Evolutionary conservation across 257 asterid genomes (phyloP).

Genomic region (Handroanthus guayacan): DNA sequence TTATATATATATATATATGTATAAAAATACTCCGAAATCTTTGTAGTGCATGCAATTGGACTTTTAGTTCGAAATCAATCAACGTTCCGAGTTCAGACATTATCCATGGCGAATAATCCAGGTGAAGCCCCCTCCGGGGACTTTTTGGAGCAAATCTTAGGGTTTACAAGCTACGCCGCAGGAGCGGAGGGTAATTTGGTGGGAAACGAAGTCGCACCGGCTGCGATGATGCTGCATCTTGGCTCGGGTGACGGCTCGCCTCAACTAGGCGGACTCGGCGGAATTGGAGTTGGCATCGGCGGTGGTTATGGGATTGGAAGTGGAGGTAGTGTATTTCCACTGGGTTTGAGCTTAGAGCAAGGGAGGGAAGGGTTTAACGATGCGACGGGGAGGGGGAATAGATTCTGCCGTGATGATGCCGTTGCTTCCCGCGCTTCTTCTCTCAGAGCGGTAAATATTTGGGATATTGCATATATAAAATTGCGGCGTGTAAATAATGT

Average conservation of each 20-base stretch:
- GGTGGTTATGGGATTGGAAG: conserved; percentile 46
- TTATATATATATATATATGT: not conserved
- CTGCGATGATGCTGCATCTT: conserved; percentile 67
- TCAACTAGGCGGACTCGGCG: conserved; percentile 66
- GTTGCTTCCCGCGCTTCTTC: conserved; percentile 70
- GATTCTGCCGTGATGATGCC: conserved; percentile 67
- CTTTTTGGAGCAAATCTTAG: conserved; percentile 82
- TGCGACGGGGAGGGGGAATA: conserved; percentile 67
- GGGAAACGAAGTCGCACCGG: conserved; percentile 52
- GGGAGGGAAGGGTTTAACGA: conserved; percentile 74
- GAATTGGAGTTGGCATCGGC: conserved; percentile 45
- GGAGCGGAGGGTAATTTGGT: conserved; percentile 58
- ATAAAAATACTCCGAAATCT: not conserved
- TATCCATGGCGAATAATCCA: conserved; percentile 75
- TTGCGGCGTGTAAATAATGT: not conserved
- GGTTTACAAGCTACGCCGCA: conserved; percentile 64
- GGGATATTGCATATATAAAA: not conserved
- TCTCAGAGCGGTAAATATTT: conserved; percentile 55
- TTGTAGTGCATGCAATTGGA: conserved; percentile 15
- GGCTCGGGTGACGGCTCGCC: conserved; percentile 61
- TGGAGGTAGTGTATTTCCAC: conserved; percentile 66
- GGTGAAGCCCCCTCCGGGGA: conserved; percentile 81
- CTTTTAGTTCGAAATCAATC: conserved; percentile 27
- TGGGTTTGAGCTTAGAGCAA: conserved; percentile 88
- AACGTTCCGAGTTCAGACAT: not conserved